Evolutionary conservation across 2,329 filamentous ascomycete genomes (phyloP).

Genomic region (Trichoderma sp.): DNA sequence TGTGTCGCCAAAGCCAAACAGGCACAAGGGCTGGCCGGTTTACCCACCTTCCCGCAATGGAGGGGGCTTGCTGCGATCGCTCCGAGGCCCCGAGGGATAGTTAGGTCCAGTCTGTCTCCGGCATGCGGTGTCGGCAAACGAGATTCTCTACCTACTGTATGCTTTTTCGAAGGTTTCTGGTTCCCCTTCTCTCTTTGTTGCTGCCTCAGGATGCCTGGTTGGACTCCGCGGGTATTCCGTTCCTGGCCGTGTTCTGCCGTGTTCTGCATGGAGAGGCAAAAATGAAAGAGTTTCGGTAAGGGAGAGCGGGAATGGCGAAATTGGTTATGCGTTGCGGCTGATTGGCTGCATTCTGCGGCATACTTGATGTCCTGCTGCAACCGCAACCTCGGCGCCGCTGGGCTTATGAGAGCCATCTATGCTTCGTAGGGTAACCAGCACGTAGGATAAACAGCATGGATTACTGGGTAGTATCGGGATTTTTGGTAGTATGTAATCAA

Average conservation of each 20-base stretch:
- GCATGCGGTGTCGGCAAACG: slow-evolving; percentile 5
- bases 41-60: not conserved
- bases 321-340: not conserved
- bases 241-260: too few species aligned
- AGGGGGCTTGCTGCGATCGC: not conserved
- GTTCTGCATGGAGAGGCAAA: not conserved
- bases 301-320: not conserved
- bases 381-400: not conserved
- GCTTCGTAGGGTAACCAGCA: not conserved
- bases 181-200: not conserved
- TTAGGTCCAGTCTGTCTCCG: not conserved
- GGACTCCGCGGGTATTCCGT: not conserved
- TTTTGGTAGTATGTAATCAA: not conserved
- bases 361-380: not conserved
- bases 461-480: not conserved
- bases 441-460: not conserved
- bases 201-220: not conserved
- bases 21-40: not conserved
- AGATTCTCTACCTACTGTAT: not conserved
- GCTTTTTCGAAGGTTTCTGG: not conserved
- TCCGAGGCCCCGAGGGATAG: not conserved
- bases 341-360: not conserved
- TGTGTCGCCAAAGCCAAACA: not conserved
- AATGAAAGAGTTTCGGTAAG: not conserved
- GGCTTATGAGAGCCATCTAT: not conserved